Evolutionary conservation across 2,329 filamentous ascomycete species (phyloP).

Genomic region (Reticulascus tulasneorum): DNA sequence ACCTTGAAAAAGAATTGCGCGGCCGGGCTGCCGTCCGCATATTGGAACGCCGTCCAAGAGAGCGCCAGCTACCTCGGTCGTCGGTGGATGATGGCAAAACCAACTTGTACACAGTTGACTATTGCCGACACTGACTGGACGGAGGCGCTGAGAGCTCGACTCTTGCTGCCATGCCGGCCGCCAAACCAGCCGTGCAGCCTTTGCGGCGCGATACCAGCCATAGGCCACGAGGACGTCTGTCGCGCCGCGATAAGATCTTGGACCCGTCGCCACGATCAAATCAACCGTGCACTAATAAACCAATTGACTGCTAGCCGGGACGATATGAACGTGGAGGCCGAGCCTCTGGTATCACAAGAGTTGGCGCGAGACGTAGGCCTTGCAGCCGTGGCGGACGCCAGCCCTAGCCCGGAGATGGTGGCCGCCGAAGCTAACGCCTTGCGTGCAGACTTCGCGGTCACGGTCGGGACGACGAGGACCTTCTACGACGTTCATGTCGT

Average conservation of each 20-base stretch:
- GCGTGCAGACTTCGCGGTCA: background rate
- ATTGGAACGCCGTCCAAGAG: too few relatives aligned
- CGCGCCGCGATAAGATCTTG: background rate
- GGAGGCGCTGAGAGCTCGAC: background rate
- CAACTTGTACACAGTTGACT: background rate
- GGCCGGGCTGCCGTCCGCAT: too few relatives aligned
- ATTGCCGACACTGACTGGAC: background rate
- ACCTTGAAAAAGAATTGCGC: too few relatives aligned
- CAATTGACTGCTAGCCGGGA: background rate
- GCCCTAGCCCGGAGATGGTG: background rate
- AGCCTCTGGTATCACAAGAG: background rate
- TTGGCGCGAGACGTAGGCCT: too few relatives aligned
- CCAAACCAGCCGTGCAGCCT: background rate
- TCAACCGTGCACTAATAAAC: background rate
- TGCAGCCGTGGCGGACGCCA: background rate
- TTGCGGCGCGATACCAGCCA: background rate
- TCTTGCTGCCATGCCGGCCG: background rate
- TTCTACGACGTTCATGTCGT: slow-evolving; percentile 1
- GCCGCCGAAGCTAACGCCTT: background rate
- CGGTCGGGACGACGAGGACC: background rate
- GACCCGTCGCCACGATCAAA: background rate
- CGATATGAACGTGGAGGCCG: background rate
- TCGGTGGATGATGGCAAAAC: background rate
- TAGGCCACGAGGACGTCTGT: background rate
- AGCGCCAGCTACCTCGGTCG: background rate